Conservation (phyloP, 1,139 yeast species). For the Candida neerlandica region DNA sequence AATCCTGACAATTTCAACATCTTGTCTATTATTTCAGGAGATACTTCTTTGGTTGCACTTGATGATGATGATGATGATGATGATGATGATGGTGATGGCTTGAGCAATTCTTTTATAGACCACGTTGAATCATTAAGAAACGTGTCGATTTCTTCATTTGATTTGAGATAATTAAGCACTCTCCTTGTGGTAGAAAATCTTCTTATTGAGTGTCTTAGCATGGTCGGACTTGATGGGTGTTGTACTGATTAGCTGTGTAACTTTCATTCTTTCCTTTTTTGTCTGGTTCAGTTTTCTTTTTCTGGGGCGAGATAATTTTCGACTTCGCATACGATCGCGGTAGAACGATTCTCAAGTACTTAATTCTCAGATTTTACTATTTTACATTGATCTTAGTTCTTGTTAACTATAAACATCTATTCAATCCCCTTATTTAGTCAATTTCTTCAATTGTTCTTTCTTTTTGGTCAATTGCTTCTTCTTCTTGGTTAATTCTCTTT, state of each 20-base stretch:
- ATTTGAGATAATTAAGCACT: background rate
- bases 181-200: background rate
- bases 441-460: conserved; percentile 55
- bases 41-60: conserved; percentile 15
- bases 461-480: conserved; percentile 74
- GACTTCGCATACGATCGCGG: background rate
- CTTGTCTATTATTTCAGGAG: conserved; percentile 25
- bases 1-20: conserved; percentile 51
- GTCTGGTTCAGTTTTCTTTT: background rate
- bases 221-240: background rate
- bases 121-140: conserved; percentile 29
- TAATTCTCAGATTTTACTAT: background rate
- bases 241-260: too few species aligned
- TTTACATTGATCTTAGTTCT: background rate
- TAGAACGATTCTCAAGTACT: background rate
- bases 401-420: background rate
- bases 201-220: conserved; percentile 1
- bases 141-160: conserved; percentile 10
- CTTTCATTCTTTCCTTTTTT: background rate
- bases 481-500: conserved; percentile 74
- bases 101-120: conserved; percentile 28
- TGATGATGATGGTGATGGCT: background rate
- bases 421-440: background rate
- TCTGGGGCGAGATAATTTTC: background rate
- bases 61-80: background rate